phyloP scores from a whole-genome alignment of 139 green algal species.

The Limnomonas spitsbergensis region DNA sequence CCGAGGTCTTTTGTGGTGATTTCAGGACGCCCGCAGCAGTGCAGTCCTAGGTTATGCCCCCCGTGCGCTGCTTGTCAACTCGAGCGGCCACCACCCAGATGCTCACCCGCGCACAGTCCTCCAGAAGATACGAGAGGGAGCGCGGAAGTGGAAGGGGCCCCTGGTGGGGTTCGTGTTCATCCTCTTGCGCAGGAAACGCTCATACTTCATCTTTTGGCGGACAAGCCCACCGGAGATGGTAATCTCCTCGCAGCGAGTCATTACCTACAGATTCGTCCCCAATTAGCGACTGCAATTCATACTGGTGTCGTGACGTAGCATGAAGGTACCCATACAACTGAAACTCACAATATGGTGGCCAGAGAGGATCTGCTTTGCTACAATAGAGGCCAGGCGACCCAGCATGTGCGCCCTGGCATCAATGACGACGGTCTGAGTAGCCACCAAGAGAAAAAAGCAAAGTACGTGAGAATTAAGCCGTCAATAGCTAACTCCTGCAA shows the following conservation, averaged over 20 bases:
- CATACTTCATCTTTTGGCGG: slow-evolving; percentile 95
- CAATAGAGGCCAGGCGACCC: slow-evolving; percentile 88
- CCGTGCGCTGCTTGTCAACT: too few relatives aligned
- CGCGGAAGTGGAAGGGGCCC: slow-evolving; percentile 92
- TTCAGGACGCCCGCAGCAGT: too few relatives aligned
- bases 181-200: slow-evolving; percentile 90
- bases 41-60: too few relatives aligned
- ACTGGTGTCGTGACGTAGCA: background rate
- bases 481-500: too few relatives aligned
- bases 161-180: slow-evolving; percentile 90
- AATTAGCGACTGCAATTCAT: background rate
- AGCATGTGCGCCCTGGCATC: slow-evolving; percentile 95
- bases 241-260: slow-evolving; percentile 90
- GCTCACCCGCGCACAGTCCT: slow-evolving; percentile 81
- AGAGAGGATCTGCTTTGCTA: slow-evolving; percentile 96
- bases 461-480: too few relatives aligned
- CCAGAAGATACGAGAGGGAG: slow-evolving; percentile 88
- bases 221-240: slow-evolving; percentile 93
- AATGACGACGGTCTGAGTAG: slow-evolving; percentile 71
- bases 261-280: slow-evolving; percentile 68
- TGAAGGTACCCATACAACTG: background rate
- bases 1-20: too few relatives aligned
- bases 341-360: slow-evolving; percentile 86
- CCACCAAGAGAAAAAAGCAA: too few relatives aligned
- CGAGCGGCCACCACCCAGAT: too few relatives aligned